These are phyloP conservation scores for Tolypocladium album DNA, from an alignment of 2,329 filamentous ascomycete genomes.

Conservation along the genomic window DNA sequence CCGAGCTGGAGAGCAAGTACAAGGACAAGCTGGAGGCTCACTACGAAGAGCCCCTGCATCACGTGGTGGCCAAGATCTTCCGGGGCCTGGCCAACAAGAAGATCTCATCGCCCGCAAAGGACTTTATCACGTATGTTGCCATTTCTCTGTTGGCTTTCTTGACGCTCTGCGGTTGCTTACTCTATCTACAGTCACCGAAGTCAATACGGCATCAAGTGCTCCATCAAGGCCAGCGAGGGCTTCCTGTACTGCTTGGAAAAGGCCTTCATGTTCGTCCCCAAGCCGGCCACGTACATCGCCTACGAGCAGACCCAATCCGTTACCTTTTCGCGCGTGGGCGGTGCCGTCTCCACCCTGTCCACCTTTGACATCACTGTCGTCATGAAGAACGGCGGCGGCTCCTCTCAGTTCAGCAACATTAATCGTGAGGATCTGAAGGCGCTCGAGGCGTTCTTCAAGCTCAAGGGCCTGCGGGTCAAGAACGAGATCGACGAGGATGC, in stretches of 20 bases:
- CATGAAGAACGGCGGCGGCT: slow-evolving; percentile 75
- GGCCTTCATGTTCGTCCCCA: slow-evolving; percentile 97
- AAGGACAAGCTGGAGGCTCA: slow-evolving; percentile 79
- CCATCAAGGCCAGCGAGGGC: slow-evolving; percentile 99
- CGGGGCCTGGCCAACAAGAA: slow-evolving; percentile 90
- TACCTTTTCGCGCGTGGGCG: slow-evolving; percentile 91
- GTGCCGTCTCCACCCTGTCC: slow-evolving; percentile 83
- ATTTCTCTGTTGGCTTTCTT: neutral
- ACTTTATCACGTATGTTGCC: slow-evolving; percentile 66
- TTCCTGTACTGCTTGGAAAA: slow-evolving; percentile 96
- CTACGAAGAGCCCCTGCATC: slow-evolving; percentile 89
- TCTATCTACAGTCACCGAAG: slow-evolving; percentile 58
- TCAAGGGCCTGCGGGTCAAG: slow-evolving; percentile 90
- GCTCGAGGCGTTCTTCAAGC: slow-evolving; percentile 95
- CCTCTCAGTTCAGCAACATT: slow-evolving; percentile 98
- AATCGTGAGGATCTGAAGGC: slow-evolving; percentile 96
- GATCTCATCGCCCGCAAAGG: slow-evolving; percentile 84
- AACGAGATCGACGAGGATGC: slow-evolving; percentile 98
- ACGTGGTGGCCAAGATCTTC: slow-evolving; percentile 93
- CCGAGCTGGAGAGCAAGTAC: slow-evolving; percentile 73
- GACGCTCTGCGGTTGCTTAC: neutral
- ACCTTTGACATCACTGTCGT: slow-evolving; percentile 96
- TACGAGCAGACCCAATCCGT: slow-evolving; percentile 88
- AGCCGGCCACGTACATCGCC: slow-evolving; percentile 92
- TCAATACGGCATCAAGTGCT: slow-evolving; percentile 95